Base-by-base conservation (phyloP, 768 basidiomycete genomes). In the Lepiota brunneoincarnata region DNA sequence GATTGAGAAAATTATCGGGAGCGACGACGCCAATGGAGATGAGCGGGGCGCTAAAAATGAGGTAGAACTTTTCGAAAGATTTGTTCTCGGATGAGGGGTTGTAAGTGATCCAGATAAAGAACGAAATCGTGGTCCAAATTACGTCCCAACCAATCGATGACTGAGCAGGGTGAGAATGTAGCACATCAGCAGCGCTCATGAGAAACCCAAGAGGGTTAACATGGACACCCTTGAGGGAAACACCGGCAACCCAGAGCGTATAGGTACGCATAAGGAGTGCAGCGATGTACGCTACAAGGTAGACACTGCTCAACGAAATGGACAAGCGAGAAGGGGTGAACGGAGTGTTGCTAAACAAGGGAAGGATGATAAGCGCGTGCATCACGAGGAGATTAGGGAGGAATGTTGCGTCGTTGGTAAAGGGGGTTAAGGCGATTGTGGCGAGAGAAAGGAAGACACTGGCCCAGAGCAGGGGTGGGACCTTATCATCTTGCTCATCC, bases 81-180 rank as follows among this genome's bases (percentile, higher is more conserved):
- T 54, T 61, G 31, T 31, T 31, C 31, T 31, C 31, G 31, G 11
- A 2, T 9, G 31, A 31, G 31, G 31, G 31, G 31, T 31, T 31
- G 31, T 31, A 10, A 31, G 11, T 9, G 31, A 58, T 56, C 79
- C 78, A 81, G 0, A 66, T 56, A 7, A 72, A 37, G 38, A 78
- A 74, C 0, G 77, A 77, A 1, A 68, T 31, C 17, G 64, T 75
- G 12, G 81, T 79, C 81, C 83, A 86, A 6, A 86, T 61, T 9
- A 84, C 76, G 49, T 87, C 85, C 76, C 81, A 82, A 4, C 83
- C 80, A 34, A 87, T 84, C 10, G 80, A 83, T 1, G 80, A 73
- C 63, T 84, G 83, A 4, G 84, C 85, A 1, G 84, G 83, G 62
- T 86, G 80, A 1, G 71, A 67, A 49, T 77, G 64, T 9, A 83